Percentiles rank a stretch among this genome's conserved stretches.
Conservation (phyloP, 805 yeast species). For the Schwanniomyces pseudopolymorphus region DNA sequence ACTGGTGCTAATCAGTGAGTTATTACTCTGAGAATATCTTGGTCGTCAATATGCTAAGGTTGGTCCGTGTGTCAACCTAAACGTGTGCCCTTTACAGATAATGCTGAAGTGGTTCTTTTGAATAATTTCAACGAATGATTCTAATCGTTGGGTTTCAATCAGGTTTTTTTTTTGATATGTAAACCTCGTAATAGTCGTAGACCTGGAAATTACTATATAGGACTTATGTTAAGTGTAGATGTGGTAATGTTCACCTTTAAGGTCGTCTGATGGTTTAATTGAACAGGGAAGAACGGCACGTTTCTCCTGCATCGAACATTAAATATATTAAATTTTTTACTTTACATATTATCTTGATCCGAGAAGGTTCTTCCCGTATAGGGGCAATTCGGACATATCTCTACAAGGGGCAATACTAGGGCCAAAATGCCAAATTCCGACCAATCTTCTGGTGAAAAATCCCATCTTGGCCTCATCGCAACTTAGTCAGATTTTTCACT, state of each 20-base stretch:
- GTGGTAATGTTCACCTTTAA: neutral
- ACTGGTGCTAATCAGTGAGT: neutral
- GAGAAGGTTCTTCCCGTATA: neutral
- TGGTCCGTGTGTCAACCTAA: neutral
- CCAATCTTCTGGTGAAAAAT: too few species aligned
- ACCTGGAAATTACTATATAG: neutral
- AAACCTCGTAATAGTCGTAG: neutral
- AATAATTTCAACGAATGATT: neutral
- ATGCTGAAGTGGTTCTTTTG: neutral
- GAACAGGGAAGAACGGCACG: neutral
- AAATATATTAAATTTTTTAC: neutral
- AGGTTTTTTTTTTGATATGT: neutral
- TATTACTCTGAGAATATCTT: neutral
- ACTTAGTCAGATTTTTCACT: too few species aligned
- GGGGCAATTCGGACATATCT: neutral
- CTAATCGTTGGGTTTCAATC: neutral
- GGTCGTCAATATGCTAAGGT: neutral
- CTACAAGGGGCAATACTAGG: too few species aligned
- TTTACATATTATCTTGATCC: neutral
- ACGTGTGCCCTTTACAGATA: neutral
- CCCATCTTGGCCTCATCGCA: too few species aligned
- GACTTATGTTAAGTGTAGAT: neutral
- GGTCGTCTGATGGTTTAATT: slow-evolving; percentile 1
- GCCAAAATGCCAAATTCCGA: too few species aligned
- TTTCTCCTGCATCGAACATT: neutral